These are phyloP conservation scores for Cladosporium austrohemisphaericum DNA, from an alignment of 2,329 filamentous ascomycete species.

Conservation along the genomic window DNA sequence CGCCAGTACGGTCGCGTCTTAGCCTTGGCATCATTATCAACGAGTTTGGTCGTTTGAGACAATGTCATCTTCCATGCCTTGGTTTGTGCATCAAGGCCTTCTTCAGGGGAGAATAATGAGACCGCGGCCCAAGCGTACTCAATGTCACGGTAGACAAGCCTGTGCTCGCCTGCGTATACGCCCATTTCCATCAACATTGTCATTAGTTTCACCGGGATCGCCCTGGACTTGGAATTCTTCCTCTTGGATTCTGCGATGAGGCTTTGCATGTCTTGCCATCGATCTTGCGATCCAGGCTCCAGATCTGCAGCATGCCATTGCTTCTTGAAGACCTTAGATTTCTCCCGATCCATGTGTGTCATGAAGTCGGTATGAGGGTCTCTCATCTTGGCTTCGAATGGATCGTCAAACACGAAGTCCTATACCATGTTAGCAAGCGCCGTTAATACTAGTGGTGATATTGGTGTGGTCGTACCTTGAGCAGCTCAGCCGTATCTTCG, in stretches of 20 bases:
- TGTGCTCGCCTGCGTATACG: slow-evolving; percentile 30
- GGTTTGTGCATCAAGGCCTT: slow-evolving; percentile 14
- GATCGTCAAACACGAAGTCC: slow-evolving; percentile 3
- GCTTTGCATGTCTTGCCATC: slow-evolving; percentile 37
- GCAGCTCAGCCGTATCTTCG: not conserved
- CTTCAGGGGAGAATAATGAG: slow-evolving; percentile 37
- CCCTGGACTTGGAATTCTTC: not conserved
- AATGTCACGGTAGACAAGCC: slow-evolving; percentile 39
- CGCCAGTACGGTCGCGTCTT: slow-evolving; percentile 37
- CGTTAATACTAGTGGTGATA: not conserved
- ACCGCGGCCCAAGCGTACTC: slow-evolving; percentile 37
- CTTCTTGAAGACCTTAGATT: slow-evolving; percentile 39
- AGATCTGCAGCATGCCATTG: slow-evolving; percentile 45
- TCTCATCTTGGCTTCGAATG: not conserved
- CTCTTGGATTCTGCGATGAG: slow-evolving; percentile 29
- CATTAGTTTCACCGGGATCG: slow-evolving; percentile 8
- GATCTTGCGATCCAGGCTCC: slow-evolving; percentile 37
- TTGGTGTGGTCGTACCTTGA: not conserved
- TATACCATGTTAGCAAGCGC: not conserved
- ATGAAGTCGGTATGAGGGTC: slow-evolving; percentile 4
- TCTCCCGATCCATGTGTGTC: slow-evolving; percentile 26
- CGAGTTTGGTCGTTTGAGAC: slow-evolving; percentile 25
- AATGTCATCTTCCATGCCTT: not conserved
- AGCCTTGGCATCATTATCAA: slow-evolving; percentile 41
- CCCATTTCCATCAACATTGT: slow-evolving; percentile 25